phyloP scores from a whole-genome alignment of 75 land plant genomes.

The Cryptomeria japonica region DNA sequence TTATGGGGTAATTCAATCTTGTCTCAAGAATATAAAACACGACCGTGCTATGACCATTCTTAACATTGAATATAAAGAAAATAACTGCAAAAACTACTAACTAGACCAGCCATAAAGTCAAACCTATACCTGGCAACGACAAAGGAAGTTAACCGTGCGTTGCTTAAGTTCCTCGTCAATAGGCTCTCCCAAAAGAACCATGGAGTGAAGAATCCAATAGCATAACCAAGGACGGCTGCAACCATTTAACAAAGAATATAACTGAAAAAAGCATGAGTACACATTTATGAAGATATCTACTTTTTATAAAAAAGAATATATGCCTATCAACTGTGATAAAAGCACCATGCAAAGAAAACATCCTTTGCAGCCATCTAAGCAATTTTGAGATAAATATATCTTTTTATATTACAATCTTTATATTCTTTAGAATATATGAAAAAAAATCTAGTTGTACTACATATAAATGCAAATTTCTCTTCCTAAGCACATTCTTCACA shows the following conservation, averaged over 20 bases:
- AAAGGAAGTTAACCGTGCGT: conserved; percentile 64
- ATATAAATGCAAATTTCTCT: not conserved
- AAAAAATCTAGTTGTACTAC: not conserved
- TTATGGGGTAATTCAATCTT: not conserved
- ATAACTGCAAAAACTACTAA: not conserved
- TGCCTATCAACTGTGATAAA: not conserved
- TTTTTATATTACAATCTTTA: not conserved
- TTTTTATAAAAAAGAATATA: not conserved
- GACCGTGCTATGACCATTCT: not conserved
- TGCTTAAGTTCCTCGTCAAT: conserved; percentile 48
- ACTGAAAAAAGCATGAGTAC: not conserved
- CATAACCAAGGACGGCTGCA: conserved; percentile 10
- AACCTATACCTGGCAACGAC: conserved; percentile 72
- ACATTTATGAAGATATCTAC: not conserved
- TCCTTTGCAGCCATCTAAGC: not conserved
- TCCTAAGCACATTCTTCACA: not conserved
- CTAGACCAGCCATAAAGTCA: not conserved
- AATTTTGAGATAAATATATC: not conserved
- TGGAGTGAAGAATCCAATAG: conserved; percentile 95
- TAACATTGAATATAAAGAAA: not conserved
- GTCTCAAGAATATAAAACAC: not conserved
- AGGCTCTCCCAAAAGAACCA: conserved; percentile 66
- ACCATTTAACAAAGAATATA: not conserved
- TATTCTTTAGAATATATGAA: not conserved
- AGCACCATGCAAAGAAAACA: not conserved